Evolutionary conservation across 2,329 filamentous ascomycete genomes (phyloP).

Genomic region (Hirsutella thompsonii): DNA sequence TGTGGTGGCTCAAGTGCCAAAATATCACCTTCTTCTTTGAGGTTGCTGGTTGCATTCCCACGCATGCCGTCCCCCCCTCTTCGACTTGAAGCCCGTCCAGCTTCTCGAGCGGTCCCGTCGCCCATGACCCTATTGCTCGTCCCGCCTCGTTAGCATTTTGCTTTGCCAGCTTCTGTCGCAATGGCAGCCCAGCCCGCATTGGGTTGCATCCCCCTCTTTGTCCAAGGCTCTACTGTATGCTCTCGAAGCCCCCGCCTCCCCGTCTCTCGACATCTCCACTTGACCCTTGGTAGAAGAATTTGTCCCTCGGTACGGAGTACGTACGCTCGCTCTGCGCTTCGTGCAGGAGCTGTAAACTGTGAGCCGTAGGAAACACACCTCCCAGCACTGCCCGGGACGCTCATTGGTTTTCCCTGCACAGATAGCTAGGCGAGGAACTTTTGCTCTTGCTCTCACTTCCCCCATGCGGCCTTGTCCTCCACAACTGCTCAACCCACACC

Average conservation of each 20-base stretch:
- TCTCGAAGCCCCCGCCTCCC: constrained; percentile 5
- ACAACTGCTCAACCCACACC: neutral
- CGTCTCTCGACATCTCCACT: constrained; percentile 4
- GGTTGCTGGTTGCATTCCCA: constrained; percentile 20
- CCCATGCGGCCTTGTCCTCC: constrained; percentile 19
- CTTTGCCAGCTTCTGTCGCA: constrained; percentile 8
- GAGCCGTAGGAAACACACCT: constrained; percentile 8
- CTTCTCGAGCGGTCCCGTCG: neutral
- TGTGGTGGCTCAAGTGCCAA: constrained; percentile 14
- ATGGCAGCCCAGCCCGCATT: constrained; percentile 8
- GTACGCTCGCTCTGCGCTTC: neutral
- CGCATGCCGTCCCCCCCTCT: constrained; percentile 14
- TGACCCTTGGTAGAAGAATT: constrained; percentile 1
- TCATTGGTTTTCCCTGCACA: constrained; percentile 20
- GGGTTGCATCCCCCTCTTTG: constrained; percentile 10
- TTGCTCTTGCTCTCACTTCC: constrained; percentile 15
- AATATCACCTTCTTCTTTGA: constrained; percentile 23
- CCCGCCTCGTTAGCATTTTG: constrained; percentile 6
- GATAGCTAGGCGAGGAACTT: constrained; percentile 26
- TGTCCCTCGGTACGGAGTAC: neutral
- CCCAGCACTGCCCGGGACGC: constrained; percentile 8
- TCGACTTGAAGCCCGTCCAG: constrained; percentile 4
- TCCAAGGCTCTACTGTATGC: constrained; percentile 3
- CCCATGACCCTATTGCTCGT: neutral
- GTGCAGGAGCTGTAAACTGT: constrained; percentile 1